Base-by-base conservation (phyloP, 2,329 filamentous ascomycete genomes). In the Arthrinium phaeospermum region DNA sequence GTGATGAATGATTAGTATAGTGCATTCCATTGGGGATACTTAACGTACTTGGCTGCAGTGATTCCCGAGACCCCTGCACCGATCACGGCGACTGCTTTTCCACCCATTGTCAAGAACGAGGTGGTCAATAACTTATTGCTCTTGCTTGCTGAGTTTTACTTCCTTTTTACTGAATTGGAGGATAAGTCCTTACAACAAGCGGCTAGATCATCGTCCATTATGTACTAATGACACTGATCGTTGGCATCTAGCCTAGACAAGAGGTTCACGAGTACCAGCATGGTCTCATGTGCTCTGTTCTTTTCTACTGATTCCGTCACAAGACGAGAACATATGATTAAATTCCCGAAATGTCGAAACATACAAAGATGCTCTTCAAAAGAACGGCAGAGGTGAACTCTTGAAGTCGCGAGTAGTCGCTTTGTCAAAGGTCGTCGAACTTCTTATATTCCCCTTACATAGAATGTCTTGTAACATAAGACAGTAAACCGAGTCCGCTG, bases 61-160 rank as follows among this genome's bases (percentile, higher is more conserved):
- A 71, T 64, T 34, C 70, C 70, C 7, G 70, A 71, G 34, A 57
- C 37, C 7, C 70, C 70, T 57, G 70, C 70, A 19, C 70, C 70
- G 57, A 71, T 71, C 7, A 71, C 70, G 44, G 64, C 70, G 8
- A 69, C 64, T 41, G 30, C 4, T 4, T 61, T 34, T 37, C 8
- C 16, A 8, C 2, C 19, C 53, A 61, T 61, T 37, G 7, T 12
- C 34, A 12, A 10, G 6, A n/a, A 12, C 2, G 6, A 37, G 4
- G 8, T 10, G 34, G 12, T 1, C 37, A 4, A 37, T 61, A 61
- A 2, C 22, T 13, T 12, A 5, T 1, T 61, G 3, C 4, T 61
- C 2, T 4, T 61, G 6, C 7, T 61, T 22, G 3, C 16, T 37
- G 30, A 37, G 8, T 4, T 34, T 5, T 10, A 41, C 37, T 41